Conservation (phyloP, 2,329 filamentous ascomycete species). For the Neocatenulostroma microsporum region DNA sequence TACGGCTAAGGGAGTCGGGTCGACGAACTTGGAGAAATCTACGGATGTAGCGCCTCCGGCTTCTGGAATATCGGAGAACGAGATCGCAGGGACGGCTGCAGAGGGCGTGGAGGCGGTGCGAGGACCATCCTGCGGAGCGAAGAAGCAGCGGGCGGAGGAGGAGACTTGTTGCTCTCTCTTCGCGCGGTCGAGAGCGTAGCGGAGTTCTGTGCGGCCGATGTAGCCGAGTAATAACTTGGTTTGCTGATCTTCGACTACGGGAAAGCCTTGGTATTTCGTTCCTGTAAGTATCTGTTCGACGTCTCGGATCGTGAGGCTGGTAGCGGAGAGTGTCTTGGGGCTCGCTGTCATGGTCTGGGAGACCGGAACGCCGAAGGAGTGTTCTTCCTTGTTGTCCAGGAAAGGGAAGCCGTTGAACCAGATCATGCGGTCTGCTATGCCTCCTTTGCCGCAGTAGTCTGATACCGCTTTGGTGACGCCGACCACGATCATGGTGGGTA, state of each 20-base stretch:
- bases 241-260: conserved; percentile 68
- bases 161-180: conserved; percentile 61
- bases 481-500: conserved; percentile 98
- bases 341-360: conserved; percentile 72
- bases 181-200: conserved; percentile 78
- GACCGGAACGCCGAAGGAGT: conserved; percentile 91
- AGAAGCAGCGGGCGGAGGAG: conserved; percentile 64
- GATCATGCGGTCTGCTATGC: conserved; percentile 97
- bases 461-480: conserved; percentile 91
- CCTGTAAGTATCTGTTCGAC: conserved; percentile 68
- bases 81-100: conserved; percentile 32
- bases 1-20: conserved; percentile 80
- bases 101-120: conserved; percentile 26
- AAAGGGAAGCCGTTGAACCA: conserved; percentile 98
- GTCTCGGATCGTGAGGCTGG: conserved; percentile 65
- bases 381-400: conserved; percentile 93
- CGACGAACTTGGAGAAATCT: conserved; percentile 81
- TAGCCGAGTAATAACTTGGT: conserved; percentile 76
- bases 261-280: conserved; percentile 85
- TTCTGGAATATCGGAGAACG: conserved; percentile 52
- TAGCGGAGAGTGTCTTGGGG: conserved; percentile 64
- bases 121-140: conserved; percentile 42
- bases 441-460: conserved; percentile 86
- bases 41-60: conserved; percentile 52
- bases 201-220: conserved; percentile 83